Conservation (phyloP, 495 filamentous ascomycete genomes). For the Penicillium robsamsonii region DNA sequence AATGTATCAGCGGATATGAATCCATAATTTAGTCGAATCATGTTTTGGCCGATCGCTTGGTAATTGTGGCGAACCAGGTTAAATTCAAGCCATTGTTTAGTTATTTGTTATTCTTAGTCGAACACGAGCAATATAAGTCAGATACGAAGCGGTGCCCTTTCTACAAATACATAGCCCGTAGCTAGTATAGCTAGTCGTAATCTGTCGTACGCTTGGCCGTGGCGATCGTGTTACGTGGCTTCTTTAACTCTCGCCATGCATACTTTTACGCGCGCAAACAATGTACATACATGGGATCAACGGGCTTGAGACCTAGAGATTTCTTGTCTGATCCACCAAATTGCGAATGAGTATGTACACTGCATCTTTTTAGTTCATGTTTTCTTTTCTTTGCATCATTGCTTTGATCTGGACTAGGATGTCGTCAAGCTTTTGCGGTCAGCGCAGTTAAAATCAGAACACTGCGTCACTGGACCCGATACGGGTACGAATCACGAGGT, state of each 20-base stretch:
- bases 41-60: neutral
- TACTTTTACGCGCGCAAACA: neutral
- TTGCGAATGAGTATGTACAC: neutral
- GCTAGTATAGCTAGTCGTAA: neutral
- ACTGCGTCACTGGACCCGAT: conserved; percentile 24
- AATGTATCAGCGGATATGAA: conserved; percentile 8
- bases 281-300: neutral
- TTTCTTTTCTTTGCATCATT: neutral
- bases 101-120: neutral
- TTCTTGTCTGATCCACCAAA: neutral
- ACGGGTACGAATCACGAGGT: conserved; percentile 30
- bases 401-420: conserved; percentile 8
- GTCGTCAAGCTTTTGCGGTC: conserved; percentile 23
- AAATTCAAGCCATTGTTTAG: neutral
- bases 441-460: conserved; percentile 23
- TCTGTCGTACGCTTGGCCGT: neutral
- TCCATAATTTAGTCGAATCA: conserved; percentile 1
- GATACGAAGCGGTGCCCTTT: neutral
- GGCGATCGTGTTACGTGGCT: conserved; percentile 11
- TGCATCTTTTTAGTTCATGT: conserved; percentile 2
- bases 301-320: neutral
- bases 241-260: neutral
- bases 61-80: neutral
- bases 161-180: neutral
- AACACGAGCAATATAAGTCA: neutral